phyloP scores from a whole-genome alignment of 306 rosid genomes.

The Vachellia collinsii region DNA sequence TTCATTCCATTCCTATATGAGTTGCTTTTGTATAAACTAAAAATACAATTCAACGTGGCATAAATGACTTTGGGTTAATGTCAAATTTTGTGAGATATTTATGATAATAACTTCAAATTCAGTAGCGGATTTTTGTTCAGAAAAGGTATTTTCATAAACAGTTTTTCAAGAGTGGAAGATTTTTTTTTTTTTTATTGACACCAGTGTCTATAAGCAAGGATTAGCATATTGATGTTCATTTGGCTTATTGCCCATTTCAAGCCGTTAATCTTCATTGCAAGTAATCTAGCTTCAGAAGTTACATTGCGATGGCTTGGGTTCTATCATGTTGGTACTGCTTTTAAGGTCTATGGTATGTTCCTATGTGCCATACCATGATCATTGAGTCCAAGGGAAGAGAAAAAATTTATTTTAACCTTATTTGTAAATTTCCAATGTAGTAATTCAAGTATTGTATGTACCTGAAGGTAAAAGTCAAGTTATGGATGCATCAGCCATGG shows the following conservation, averaged over 20 bases:
- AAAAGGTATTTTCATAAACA: neutral
- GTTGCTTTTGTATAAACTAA: neutral
- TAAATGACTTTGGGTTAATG: neutral
- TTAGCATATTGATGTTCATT: neutral
- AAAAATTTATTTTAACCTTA: neutral
- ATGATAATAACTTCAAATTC: neutral
- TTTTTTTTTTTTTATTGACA: neutral
- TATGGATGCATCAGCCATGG: neutral
- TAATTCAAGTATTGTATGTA: neutral
- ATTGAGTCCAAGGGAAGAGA: neutral
- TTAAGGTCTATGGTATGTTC: neutral
- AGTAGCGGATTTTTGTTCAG: neutral
- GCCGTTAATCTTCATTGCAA: neutral
- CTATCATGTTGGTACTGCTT: neutral
- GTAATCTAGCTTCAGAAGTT: neutral
- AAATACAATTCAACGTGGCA: neutral
- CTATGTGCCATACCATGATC: neutral
- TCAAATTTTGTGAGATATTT: neutral
- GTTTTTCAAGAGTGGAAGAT: neutral
- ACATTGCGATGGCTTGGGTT: neutral
- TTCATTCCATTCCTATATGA: neutral
- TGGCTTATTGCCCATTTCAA: neutral
- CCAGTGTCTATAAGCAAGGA: neutral
- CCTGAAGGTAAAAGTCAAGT: slow-evolving; percentile 3
- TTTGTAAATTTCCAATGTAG: neutral